Evolutionary conservation across 257 asterid genomes (phyloP).

Genomic region (Misopates orontium): DNA sequence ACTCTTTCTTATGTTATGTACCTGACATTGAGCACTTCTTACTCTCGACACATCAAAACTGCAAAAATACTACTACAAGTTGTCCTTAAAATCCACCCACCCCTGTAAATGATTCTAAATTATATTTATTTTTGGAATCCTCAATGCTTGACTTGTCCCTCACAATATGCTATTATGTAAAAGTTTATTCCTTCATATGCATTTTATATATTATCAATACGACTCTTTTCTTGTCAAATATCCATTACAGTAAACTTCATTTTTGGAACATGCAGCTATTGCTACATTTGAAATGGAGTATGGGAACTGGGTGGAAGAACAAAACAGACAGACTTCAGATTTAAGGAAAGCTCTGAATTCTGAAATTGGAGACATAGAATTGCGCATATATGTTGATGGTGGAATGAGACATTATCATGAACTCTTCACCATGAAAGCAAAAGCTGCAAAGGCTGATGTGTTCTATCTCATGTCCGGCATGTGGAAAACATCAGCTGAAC

Average conservation of each 20-base stretch:
- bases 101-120: no score
- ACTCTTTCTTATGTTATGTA: no score
- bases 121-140: no score
- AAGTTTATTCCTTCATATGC: background rate
- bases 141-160: background rate
- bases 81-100: background rate
- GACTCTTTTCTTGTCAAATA: no score
- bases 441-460: constrained; percentile 78
- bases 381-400: constrained; percentile 65
- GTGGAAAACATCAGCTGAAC: constrained; percentile 89
- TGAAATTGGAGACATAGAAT: constrained; percentile 66
- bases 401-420: constrained; percentile 78
- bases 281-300: constrained; percentile 92
- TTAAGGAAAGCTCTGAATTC: constrained; percentile 80
- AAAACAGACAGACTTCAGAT: constrained; percentile 71
- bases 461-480: constrained; percentile 83
- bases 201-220: background rate
- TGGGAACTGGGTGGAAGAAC: constrained; percentile 88
- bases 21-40: no score
- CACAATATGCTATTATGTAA: background rate
- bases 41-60: no score
- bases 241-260: background rate
- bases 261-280: constrained; percentile 48
- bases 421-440: constrained; percentile 67
- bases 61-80: no score